These are phyloP conservation scores for Jatropha podagrica DNA, from an alignment of 441 rosid genomes.

Conservation along the genomic window DNA sequence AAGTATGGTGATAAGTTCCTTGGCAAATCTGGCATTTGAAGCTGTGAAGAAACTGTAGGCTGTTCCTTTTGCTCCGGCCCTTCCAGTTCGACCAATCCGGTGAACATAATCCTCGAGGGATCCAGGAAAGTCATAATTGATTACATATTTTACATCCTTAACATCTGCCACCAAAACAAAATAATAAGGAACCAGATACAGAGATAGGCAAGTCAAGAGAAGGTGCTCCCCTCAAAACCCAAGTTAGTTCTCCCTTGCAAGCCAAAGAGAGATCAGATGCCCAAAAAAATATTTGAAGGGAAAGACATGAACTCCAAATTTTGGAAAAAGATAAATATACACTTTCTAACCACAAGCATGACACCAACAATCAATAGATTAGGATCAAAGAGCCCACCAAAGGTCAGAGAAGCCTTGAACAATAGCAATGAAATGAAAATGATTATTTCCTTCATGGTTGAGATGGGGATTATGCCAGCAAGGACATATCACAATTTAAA, in stretches of 20 bases:
- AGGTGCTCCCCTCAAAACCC: background rate
- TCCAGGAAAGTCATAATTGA: constrained; percentile 96
- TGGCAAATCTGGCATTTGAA: constrained; percentile 89
- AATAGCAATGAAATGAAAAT: background rate
- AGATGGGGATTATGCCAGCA: background rate
- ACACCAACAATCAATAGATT: background rate
- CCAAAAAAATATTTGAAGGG: background rate
- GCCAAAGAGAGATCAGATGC: constrained; percentile 6
- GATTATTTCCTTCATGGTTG: background rate
- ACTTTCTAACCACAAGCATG: background rate
- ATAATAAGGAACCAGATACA: constrained; percentile 2
- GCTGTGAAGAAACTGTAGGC: constrained; percentile 96
- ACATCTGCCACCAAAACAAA: constrained; percentile 61
- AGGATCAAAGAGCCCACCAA: constrained; percentile 1
- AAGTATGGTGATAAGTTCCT: constrained; percentile 79
- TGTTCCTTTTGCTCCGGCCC: constrained; percentile 99
- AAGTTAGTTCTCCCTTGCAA: background rate
- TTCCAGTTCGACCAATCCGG: constrained; percentile 94
- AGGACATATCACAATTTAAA: background rate
- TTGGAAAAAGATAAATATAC: background rate
- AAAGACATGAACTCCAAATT: constrained; percentile 3
- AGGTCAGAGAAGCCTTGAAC: background rate
- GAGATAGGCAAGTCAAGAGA: background rate
- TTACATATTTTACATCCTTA: constrained; percentile 88
- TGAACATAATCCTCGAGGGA: constrained; percentile 97